Base-by-base conservation (phyloP, 306 rosid species). In the Herpetospermum pedunculosum region DNA sequence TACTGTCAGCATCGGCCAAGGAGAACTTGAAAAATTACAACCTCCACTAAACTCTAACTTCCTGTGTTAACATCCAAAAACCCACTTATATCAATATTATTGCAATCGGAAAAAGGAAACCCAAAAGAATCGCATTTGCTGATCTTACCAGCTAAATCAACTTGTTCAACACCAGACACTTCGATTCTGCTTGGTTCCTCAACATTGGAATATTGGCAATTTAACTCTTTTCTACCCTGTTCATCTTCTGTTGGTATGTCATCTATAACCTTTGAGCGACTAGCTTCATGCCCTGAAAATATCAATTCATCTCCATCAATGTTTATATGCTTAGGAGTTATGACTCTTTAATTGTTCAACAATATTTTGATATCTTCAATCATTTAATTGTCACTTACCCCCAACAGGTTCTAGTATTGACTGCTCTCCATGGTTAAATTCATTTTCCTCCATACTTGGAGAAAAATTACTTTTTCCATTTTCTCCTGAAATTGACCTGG, bases 401-500 rank as follows among this genome's bases (percentile, higher is more conserved):
- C 75, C 87, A n/a, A 65, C 81, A 15, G 41, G 43, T 75, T 83
- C 89, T 41, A 83, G 82, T 74, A 44, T 77, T 75, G 85, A 83
- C 48, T 34, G 58, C 78, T 75, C 80, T 65, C 34, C 76, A 40
- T 35, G 78, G 67, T 80, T 84, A 23, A 81, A 77, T 75, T 85
- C 80, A 60, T 75, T 59, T 77, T 80, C 87, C 74, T 80, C 81
- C 21, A 68, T 52, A 80, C 78, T 80, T 41, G 81, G 87, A 14
- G 91, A 86, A 54, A 79, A 50, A 54, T 62, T 85, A 77, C 84
- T 81, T 62, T 44, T 81, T 55, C 83, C 80, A 65, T 44, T 70
- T 75, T 79, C 90, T 53, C 79, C 72, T 8, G 86, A 83, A 64
- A 80, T 81, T 75, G 92, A 83, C 78, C 79, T 83, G 60, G 90